phyloP scores from a whole-genome alignment of 805 yeast genomes.

The Wickerhamiella australiensis region DNA sequence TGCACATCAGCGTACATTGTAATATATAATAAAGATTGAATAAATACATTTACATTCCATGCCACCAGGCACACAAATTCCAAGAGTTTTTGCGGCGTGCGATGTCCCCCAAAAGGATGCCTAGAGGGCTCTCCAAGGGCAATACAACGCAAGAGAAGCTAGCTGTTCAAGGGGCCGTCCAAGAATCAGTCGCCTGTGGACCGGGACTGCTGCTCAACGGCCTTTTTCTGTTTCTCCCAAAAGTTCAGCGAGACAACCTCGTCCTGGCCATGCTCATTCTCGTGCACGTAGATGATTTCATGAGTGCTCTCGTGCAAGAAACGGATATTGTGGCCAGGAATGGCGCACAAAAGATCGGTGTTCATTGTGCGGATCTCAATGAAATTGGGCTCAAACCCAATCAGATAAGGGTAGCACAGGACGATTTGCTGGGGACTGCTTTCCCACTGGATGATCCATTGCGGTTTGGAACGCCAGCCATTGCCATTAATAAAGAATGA shows the following conservation, averaged over 20 bases:
- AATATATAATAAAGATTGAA: constrained; percentile 10
- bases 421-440: constrained; percentile 90
- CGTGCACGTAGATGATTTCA: constrained; percentile 86
- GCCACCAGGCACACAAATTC: background rate
- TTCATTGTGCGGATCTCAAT: constrained; percentile 90
- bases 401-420: constrained; percentile 81
- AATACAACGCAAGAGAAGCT: no score
- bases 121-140: no score
- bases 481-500: constrained; percentile 88
- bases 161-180: no score
- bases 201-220: background rate
- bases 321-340: constrained; percentile 83
- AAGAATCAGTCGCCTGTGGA: background rate
- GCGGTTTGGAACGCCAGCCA: constrained; percentile 93
- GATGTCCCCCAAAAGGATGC: no score
- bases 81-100: no score
- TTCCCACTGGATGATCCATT: constrained; percentile 94
- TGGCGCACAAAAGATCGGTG: constrained; percentile 71
- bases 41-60: constrained; percentile 1
- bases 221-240: constrained; percentile 7
- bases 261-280: constrained; percentile 79
- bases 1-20: background rate
- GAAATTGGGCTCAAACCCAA: constrained; percentile 81
- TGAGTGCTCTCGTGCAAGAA: constrained; percentile 82
- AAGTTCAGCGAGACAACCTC: constrained; percentile 63